Percentiles rank a stretch among this genome's conserved stretches.
Evolutionary conservation across 148 eudicot genomes (phyloP).

Genomic region (Rhododendron molle): DNA sequence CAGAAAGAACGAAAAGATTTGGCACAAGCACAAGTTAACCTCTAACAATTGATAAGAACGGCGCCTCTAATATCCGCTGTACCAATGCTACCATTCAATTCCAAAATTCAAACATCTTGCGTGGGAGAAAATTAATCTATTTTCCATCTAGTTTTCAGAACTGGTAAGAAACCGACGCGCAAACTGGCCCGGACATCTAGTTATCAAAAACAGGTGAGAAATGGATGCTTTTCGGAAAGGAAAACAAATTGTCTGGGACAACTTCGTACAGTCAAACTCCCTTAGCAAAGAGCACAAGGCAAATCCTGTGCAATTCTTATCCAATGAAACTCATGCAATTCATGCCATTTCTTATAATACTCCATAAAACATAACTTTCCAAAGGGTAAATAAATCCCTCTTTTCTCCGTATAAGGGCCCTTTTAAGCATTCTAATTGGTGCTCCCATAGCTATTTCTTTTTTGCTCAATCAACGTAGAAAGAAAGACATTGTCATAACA

Average conservation of each 20-base stretch:
- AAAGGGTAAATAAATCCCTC: neutral
- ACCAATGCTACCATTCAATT: no score
- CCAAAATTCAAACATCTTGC: neutral
- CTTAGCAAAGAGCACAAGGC: conserved; percentile 4
- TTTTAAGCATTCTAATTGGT: neutral
- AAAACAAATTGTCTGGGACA: neutral
- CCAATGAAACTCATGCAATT: neutral
- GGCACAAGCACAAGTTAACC: neutral
- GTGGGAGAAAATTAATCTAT: neutral
- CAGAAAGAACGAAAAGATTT: neutral
- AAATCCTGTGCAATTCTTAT: neutral
- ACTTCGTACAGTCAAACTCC: neutral
- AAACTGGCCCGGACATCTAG: neutral
- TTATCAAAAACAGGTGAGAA: neutral
- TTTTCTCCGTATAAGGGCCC: conserved; percentile 8
- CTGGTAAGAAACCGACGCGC: neutral
- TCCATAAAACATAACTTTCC: neutral
- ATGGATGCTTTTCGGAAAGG: neutral
- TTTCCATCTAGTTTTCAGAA: neutral
- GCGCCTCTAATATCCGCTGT: neutral
- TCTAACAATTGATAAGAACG: neutral
- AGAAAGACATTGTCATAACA: conserved; percentile 13
- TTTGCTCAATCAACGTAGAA: conserved; percentile 18
- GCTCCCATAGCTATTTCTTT: conserved; percentile 11
- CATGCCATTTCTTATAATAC: neutral